Percentiles rank a stretch among this genome's conserved stretches.
phyloP scores from a whole-genome alignment of 1,284 basidiomycete genomes.

The Tilletia indica region DNA sequence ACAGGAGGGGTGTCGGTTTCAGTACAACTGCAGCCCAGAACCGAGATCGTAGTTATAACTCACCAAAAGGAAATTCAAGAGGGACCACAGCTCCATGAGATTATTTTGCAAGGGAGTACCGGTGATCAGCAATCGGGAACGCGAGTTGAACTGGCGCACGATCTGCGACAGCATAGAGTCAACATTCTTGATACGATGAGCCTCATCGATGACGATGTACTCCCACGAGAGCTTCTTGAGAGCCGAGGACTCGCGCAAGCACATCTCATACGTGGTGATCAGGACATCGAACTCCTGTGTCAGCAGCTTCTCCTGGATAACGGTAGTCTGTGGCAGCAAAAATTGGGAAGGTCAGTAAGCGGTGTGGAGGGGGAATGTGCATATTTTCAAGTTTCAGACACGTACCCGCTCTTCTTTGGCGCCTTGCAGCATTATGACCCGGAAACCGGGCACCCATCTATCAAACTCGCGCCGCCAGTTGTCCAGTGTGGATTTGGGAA shows the following conservation, averaged over 20 bases:
- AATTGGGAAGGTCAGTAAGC: background rate
- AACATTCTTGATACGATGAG: slow-evolving; percentile 98
- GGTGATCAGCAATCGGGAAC: slow-evolving; percentile 88
- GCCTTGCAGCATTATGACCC: slow-evolving; percentile 77
- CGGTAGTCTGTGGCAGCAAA: slow-evolving; percentile 58
- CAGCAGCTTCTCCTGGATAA: slow-evolving; percentile 76
- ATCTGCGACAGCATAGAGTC: slow-evolving; percentile 95
- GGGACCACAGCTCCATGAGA: slow-evolving; percentile 90
- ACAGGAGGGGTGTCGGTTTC: slow-evolving; percentile 31
- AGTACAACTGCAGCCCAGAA: background rate
- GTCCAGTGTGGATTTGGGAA: slow-evolving; percentile 94
- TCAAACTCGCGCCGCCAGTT: slow-evolving; percentile 95
- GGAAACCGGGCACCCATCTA: slow-evolving; percentile 82
- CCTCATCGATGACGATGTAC: slow-evolving; percentile 98
- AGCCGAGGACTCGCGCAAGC: slow-evolving; percentile 85
- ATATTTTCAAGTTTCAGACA: slow-evolving; percentile 10
- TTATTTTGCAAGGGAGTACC: slow-evolving; percentile 98
- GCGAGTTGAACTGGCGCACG: slow-evolving; percentile 83
- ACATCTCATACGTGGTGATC: slow-evolving; percentile 97
- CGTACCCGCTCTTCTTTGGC: slow-evolving; percentile 79
- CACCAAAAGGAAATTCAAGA: slow-evolving; percentile 73
- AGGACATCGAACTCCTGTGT: slow-evolving; percentile 89
- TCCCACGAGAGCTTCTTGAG: slow-evolving; percentile 95
- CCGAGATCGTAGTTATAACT: background rate
- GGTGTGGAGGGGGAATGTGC: background rate